Percentiles rank a stretch among this genome's conserved stretches.
Conservation (phyloP, 805 yeast species). For the Clavispora asparagi region DNA sequence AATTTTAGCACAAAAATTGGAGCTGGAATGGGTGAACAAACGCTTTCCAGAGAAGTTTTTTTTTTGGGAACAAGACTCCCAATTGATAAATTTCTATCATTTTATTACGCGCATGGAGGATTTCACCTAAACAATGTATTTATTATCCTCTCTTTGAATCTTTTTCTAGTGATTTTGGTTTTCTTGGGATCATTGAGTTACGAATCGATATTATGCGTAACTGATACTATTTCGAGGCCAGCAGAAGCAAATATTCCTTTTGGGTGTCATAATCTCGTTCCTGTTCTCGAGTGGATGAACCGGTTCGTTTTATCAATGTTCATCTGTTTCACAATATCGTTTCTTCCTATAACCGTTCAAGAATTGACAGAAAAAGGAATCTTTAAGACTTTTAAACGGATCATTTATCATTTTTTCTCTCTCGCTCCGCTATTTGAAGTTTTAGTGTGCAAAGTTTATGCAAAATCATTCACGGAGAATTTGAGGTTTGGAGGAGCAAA, state of each 20-base stretch:
- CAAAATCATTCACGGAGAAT: constrained; percentile 69
- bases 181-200: constrained; percentile 74
- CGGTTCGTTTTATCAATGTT: constrained; percentile 85
- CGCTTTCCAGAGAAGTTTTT: constrained; percentile 85
- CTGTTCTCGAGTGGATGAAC: constrained; percentile 86
- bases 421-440: constrained; percentile 91
- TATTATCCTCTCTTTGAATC: constrained; percentile 79
- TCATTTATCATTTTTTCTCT: constrained; percentile 72
- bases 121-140: constrained; percentile 89
- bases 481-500: constrained; percentile 87
- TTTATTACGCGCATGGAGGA: constrained; percentile 96
- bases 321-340: constrained; percentile 89
- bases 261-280: constrained; percentile 82
- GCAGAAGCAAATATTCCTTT: constrained; percentile 70
- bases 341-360: constrained; percentile 81
- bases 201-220: constrained; percentile 66
- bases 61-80: constrained; percentile 88
- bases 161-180: constrained; percentile 75
- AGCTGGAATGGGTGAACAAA: constrained; percentile 98
- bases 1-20: constrained; percentile 96
- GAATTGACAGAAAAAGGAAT: constrained; percentile 84
- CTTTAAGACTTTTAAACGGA: constrained; percentile 65
- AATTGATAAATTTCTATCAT: constrained; percentile 82
- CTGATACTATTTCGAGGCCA: constrained; percentile 60
- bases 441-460: constrained; percentile 89